A percentile compares a stretch with the other conserved stretches of the same genome.
These are phyloP conservation scores for Fusarium paranaense DNA, from an alignment of 2,329 filamentous ascomycete species.

Conservation along the genomic window DNA sequence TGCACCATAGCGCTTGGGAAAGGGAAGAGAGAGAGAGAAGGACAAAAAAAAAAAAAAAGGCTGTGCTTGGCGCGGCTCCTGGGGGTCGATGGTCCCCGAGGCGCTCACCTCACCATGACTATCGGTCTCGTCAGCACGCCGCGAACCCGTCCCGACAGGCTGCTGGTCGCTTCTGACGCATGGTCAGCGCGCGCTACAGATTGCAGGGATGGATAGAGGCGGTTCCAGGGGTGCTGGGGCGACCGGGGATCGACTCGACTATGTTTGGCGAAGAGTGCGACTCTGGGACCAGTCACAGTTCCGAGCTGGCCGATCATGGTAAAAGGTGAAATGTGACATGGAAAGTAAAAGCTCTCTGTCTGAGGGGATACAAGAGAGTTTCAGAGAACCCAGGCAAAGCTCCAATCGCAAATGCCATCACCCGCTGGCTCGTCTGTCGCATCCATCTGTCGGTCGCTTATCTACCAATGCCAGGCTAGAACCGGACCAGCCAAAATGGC, in stretches of 20 bases:
- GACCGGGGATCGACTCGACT: slow-evolving; percentile 1
- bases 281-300: neutral
- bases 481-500: neutral
- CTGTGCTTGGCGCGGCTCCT: slow-evolving; percentile 34
- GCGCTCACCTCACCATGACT: slow-evolving; percentile 36
- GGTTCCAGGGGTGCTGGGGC: slow-evolving; percentile 3
- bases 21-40: neutral
- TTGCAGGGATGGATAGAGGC: slow-evolving; percentile 15
- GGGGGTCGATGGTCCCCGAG: slow-evolving; percentile 9
- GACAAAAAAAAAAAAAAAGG: slow-evolving; percentile 1
- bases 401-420: slow-evolving; percentile 17
- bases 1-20: slow-evolving; percentile 23
- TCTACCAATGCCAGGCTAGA: slow-evolving; percentile 27
- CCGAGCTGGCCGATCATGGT: neutral
- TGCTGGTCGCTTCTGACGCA: slow-evolving; percentile 29
- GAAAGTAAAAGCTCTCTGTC: neutral
- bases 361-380: slow-evolving; percentile 5
- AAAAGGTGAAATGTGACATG: slow-evolving; percentile 4
- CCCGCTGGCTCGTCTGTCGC: slow-evolving; percentile 10
- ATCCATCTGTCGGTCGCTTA: slow-evolving; percentile 24
- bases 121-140: slow-evolving; percentile 32
- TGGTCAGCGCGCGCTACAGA: slow-evolving; percentile 32
- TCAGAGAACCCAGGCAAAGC: neutral
- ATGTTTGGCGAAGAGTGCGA: slow-evolving; percentile 7
- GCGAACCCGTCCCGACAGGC: slow-evolving; percentile 21